Percentiles rank a stretch among this genome's conserved stretches.
Evolutionary conservation across 2,329 filamentous ascomycete species (phyloP).

Genomic region (Xylaria sp.): DNA sequence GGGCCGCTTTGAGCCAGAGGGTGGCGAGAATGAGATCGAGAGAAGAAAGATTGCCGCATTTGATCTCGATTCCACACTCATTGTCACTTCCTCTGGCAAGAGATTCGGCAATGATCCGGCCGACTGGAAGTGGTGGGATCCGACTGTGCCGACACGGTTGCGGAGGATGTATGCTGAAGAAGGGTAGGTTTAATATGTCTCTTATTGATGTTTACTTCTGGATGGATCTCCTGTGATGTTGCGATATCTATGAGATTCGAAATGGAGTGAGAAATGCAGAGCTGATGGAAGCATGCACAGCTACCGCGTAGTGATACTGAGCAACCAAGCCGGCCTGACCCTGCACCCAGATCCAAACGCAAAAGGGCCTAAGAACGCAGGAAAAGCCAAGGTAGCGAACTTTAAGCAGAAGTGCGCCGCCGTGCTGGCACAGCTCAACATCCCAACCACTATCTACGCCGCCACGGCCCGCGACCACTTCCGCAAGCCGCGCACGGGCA

Average conservation of each 20-base stretch:
- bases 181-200: conserved; percentile 59
- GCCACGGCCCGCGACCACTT: conserved; percentile 84
- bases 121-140: conserved; percentile 97
- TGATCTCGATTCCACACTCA: conserved; percentile 87
- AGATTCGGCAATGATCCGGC: conserved; percentile 74
- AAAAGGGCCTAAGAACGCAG: conserved; percentile 65
- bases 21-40: conserved; percentile 45
- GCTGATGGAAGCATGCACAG: conserved; percentile 53
- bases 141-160: conserved; percentile 73
- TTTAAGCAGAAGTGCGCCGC: conserved; percentile 84
- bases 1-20: conserved; percentile 71
- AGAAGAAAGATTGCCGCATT: conserved; percentile 75
- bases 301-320: conserved; percentile 81
- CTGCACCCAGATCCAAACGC: conserved; percentile 77
- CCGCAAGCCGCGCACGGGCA: conserved; percentile 86
- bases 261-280: neutral
- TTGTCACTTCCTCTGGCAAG: conserved; percentile 82
- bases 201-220: no score
- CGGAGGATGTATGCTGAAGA: conserved; percentile 73
- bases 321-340: conserved; percentile 87
- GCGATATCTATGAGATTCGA: neutral
- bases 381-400: conserved; percentile 73
- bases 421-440: conserved; percentile 75
- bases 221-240: neutral
- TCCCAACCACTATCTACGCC: conserved; percentile 85